Conservation (phyloP, 1,284 basidiomycete species). For the Schizophyllum commune region DNA sequence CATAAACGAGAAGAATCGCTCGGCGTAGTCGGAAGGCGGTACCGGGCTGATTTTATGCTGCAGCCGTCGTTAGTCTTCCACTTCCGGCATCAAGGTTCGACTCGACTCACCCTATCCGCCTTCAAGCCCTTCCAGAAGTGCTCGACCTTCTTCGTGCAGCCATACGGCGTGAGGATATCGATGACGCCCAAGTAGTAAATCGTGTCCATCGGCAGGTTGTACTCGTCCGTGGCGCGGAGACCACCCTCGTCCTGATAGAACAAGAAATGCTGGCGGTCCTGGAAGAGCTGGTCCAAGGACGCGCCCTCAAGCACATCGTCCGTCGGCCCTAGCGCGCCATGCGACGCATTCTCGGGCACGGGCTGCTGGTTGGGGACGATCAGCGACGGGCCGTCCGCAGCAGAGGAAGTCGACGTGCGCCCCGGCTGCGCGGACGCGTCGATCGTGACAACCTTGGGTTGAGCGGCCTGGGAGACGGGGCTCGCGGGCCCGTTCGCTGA, state of each 20-base stretch:
- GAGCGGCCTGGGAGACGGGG: too few species aligned
- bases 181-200: conserved; percentile 96
- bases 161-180: conserved; percentile 92
- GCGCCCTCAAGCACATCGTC: background rate
- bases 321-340: too few species aligned
- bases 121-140: conserved; percentile 89
- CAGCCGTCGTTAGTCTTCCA: conserved; percentile 9
- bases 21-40: conserved; percentile 75
- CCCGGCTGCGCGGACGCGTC: too few species aligned
- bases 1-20: conserved; percentile 85
- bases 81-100: conserved; percentile 4
- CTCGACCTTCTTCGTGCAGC: conserved; percentile 73
- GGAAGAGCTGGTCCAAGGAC: conserved; percentile 34
- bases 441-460: too few species aligned
- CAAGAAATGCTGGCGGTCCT: conserved; percentile 79
- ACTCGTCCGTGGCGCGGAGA: conserved; percentile 82
- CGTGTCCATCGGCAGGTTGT: conserved; percentile 64
- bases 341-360: too few species aligned
- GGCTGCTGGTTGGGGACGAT: too few species aligned
- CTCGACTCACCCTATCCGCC: conserved; percentile 69
- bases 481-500: too few species aligned
- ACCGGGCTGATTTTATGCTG: conserved; percentile 94
- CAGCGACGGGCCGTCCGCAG: too few species aligned
- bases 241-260: conserved; percentile 99
- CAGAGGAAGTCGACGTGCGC: too few species aligned